Percentiles rank a stretch among this genome's conserved stretches.
Evolutionary conservation across 83 land plant species (phyloP).

Genomic region (Larix sibirica): DNA sequence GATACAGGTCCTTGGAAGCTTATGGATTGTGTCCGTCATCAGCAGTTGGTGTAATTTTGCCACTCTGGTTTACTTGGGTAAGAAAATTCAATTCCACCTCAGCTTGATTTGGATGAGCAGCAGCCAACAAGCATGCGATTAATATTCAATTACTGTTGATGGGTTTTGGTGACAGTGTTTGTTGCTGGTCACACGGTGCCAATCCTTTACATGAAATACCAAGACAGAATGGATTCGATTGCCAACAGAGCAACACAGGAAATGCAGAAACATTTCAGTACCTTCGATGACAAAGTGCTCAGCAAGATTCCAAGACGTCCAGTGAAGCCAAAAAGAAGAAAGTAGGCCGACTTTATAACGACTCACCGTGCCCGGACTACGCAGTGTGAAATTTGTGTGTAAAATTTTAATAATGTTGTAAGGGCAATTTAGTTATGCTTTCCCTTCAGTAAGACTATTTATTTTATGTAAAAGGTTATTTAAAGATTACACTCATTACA

Average conservation of each 20-base stretch:
- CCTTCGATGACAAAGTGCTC: conserved; percentile 7
- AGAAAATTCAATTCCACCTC: not conserved
- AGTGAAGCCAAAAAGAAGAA: not conserved
- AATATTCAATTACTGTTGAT: not conserved
- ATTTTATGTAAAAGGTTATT: too few species aligned
- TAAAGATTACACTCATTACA: too few species aligned
- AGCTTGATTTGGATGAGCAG: too few species aligned
- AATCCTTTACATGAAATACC: not conserved
- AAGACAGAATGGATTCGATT: not conserved
- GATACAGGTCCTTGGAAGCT: conserved; percentile 30
- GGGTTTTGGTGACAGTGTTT: not conserved
- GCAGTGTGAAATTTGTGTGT: too few species aligned
- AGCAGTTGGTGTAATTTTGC: conserved; percentile 43
- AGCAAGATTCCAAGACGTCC: conserved; percentile 18
- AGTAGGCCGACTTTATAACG: not conserved
- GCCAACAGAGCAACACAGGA: not conserved
- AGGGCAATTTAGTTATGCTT: too few species aligned
- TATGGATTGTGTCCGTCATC: conserved; percentile 35
- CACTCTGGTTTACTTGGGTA: conserved; percentile 40
- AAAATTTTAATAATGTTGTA: too few species aligned
- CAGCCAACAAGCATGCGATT: too few species aligned
- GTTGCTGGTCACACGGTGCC: conserved; percentile 1
- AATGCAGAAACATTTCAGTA: not conserved
- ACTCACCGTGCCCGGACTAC: too few species aligned
- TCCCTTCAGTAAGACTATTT: too few species aligned